These are phyloP conservation scores for Austropuccinia psidii DNA, from an alignment of 1,284 basidiomycete species.

Conservation along the genomic window DNA sequence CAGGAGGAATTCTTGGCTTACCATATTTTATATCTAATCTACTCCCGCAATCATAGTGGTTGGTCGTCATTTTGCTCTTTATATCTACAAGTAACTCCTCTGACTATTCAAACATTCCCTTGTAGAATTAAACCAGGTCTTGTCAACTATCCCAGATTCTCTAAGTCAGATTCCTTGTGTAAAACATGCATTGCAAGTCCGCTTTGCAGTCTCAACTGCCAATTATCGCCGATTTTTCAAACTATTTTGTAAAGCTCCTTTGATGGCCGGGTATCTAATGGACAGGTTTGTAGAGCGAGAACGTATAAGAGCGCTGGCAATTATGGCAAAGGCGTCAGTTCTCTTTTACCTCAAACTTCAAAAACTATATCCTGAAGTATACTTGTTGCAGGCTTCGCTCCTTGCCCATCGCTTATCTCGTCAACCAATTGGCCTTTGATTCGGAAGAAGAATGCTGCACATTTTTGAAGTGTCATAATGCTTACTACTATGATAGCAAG, in stretches of 20 bases:
- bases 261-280: conserved; percentile 99
- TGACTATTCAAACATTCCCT: conserved; percentile 33
- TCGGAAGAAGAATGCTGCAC: conserved; percentile 57
- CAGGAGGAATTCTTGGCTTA: conserved; percentile 95
- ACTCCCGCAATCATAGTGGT: conserved; percentile 91
- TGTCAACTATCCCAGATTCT: conserved; percentile 86
- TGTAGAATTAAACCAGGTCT: conserved; percentile 83
- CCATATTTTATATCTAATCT: conserved; percentile 88
- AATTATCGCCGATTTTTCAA: conserved; percentile 91
- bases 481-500: conserved; percentile 48
- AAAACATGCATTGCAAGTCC: conserved; percentile 78
- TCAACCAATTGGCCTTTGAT: conserved; percentile 76
- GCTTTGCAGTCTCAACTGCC: conserved; percentile 76
- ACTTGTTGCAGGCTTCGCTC: conserved; percentile 61
- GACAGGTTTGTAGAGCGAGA: conserved; percentile 95
- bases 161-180: conserved; percentile 75
- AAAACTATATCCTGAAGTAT: neutral
- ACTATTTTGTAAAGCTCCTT: conserved; percentile 74
- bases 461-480: conserved; percentile 66
- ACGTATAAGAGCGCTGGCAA: conserved; percentile 72
- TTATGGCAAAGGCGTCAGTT: conserved; percentile 83
- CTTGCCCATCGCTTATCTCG: conserved; percentile 68
- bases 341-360: too few species aligned
- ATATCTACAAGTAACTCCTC: conserved; percentile 6
- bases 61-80: conserved; percentile 45